Conservation (phyloP, 768 basidiomycete species). For the Suillus paluster region DNA sequence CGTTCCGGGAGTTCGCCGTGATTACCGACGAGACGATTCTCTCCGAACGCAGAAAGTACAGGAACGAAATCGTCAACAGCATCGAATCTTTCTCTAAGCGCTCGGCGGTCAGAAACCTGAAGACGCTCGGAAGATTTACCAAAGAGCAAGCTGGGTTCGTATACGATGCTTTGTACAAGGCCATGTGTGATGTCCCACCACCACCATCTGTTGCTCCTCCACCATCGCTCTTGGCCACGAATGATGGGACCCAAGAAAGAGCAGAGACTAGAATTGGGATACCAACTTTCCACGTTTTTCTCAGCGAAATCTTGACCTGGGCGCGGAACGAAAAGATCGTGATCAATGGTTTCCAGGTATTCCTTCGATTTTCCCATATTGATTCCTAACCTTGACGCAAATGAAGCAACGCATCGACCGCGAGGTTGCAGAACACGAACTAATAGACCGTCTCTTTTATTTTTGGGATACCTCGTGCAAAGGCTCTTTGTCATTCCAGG, state of each 20-base stretch:
- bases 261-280: conserved; percentile 90
- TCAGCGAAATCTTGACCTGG: conserved; percentile 95
- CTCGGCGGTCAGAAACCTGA: conserved; percentile 85
- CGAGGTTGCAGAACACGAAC: conserved; percentile 92
- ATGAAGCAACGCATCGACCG: conserved; percentile 83
- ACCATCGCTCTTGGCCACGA: conserved; percentile 55
- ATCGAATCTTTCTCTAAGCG: conserved; percentile 96
- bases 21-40: conserved; percentile 96
- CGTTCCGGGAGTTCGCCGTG: conserved; percentile 96
- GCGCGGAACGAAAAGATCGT: conserved; percentile 93
- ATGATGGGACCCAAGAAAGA: conserved; percentile 67
- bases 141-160: conserved; percentile 88
- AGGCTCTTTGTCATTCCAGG: conserved; percentile 91
- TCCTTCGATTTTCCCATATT: conserved; percentile 12
- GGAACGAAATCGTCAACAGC: conserved; percentile 87
- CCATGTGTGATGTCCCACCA: conserved; percentile 78
- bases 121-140: conserved; percentile 74
- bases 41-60: conserved; percentile 81
- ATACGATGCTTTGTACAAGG: conserved; percentile 91
- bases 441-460: conserved; percentile 92
- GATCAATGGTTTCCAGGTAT: conserved; percentile 87
- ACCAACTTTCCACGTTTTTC: conserved; percentile 83
- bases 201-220: conserved; percentile 55
- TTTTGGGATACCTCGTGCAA: conserved; percentile 88
- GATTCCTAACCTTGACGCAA: conserved; percentile 10